A percentile compares a stretch with the other conserved stretches of the same genome.
phyloP scores from a whole-genome alignment of 192 early-diverging fungal species.

The Physocladia obscura region DNA sequence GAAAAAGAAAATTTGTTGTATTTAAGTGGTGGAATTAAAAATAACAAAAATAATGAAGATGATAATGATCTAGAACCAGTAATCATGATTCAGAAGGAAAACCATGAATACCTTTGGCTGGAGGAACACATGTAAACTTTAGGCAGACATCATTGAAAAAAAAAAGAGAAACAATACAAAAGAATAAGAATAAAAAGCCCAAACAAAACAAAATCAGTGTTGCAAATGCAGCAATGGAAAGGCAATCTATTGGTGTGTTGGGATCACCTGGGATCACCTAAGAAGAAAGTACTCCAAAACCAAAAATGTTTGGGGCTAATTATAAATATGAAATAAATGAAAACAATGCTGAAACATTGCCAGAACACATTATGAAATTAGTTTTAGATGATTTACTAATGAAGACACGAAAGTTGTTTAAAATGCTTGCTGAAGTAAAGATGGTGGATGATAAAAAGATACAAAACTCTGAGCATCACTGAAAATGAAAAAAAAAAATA shows the following conservation, averaged over 20 bases:
- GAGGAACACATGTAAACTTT: too few species aligned
- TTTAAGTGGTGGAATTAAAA: too few species aligned
- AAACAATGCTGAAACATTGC: too few species aligned
- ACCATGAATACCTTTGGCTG: background rate
- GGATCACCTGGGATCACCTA: background rate
- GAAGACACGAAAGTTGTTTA: too few species aligned
- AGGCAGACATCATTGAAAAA: background rate
- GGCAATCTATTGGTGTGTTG: background rate
- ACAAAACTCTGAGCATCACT: background rate
- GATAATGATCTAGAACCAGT: too few species aligned
- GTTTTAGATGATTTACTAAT: background rate
- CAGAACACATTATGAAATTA: background rate
- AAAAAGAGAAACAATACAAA: background rate
- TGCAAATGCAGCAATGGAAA: background rate
- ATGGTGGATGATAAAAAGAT: background rate
- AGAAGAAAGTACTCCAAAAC: background rate
- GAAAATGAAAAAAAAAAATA: background rate
- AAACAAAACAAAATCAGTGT: background rate
- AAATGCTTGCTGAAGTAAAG: background rate
- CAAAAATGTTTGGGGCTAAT: background rate
- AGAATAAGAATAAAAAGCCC: background rate
- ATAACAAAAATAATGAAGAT: too few species aligned
- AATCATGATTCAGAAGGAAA: background rate
- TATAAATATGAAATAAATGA: too few species aligned
- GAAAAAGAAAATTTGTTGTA: too few species aligned